A percentile compares a stretch with the other conserved stretches of the same genome.
Conservation (phyloP, 2,329 filamentous ascomycete genomes). For the Pseudocercospora ulei region DNA sequence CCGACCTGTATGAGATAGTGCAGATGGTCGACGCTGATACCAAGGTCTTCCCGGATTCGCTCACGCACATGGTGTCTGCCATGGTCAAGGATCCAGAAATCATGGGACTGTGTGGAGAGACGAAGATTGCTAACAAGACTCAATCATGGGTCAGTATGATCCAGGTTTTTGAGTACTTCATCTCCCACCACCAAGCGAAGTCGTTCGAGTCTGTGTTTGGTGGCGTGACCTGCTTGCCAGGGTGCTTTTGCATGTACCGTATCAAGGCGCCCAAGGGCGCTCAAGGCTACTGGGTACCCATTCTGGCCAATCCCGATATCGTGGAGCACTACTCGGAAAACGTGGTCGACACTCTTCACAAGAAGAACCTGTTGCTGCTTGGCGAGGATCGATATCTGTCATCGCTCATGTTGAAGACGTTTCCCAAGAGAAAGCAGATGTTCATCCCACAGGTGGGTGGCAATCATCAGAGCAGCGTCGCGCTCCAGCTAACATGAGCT, state of each 20-base stretch:
- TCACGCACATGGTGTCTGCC: slow-evolving; percentile 97
- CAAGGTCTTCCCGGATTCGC: slow-evolving; percentile 94
- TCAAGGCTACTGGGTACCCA: slow-evolving; percentile 99
- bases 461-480: too few relatives aligned
- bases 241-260: slow-evolving; percentile 99
- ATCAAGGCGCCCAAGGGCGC: slow-evolving; percentile 98
- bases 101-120: slow-evolving; percentile 97
- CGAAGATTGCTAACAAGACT: slow-evolving; percentile 98
- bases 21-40: slow-evolving; percentile 99
- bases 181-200: slow-evolving; percentile 93
- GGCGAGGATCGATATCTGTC: slow-evolving; percentile 93
- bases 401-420: slow-evolving; percentile 95
- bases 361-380: slow-evolving; percentile 85
- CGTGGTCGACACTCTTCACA: slow-evolving; percentile 94
- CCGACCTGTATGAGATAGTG: slow-evolving; percentile 94
- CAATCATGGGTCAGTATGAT: slow-evolving; percentile 94
- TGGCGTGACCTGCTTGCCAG: slow-evolving; percentile 95
- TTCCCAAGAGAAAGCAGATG: slow-evolving; percentile 97
- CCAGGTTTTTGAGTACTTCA: slow-evolving; percentile 98
- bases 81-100: slow-evolving; percentile 99
- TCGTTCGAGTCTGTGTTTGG: slow-evolving; percentile 97
- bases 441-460: slow-evolving; percentile 58
- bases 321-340: slow-evolving; percentile 99
- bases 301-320: slow-evolving; percentile 93
- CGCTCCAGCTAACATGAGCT: neutral